A percentile compares a stretch with the other conserved stretches of the same genome.
phyloP scores from a whole-genome alignment of 2,329 filamentous ascomycete species.

The Alternaria longipes region DNA sequence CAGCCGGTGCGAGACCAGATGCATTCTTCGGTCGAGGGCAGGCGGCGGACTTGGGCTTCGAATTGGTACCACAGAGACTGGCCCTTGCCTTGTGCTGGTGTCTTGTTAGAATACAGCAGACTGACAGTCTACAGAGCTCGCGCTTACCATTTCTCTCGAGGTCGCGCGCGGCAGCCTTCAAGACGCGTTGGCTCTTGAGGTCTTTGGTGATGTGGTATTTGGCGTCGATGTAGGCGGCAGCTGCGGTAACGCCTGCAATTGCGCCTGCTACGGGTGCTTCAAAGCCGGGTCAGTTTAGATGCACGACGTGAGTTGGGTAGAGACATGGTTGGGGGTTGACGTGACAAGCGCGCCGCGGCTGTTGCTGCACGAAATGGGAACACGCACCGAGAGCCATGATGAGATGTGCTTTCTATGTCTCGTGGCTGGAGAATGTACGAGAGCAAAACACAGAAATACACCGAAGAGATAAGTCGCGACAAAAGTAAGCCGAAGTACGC shows the following conservation, averaged over 20 bases:
- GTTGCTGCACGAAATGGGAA: conserved; percentile 1
- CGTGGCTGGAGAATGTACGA: not conserved
- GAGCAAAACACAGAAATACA: not conserved
- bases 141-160: conserved; percentile 60
- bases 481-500: conserved; percentile 1
- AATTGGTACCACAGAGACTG: conserved; percentile 73
- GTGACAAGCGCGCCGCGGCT: conserved; percentile 10
- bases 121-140: not conserved
- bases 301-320: not conserved
- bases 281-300: conserved; percentile 15
- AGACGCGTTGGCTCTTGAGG: conserved; percentile 57
- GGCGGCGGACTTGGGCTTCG: conserved; percentile 62
- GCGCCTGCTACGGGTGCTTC: conserved; percentile 46
- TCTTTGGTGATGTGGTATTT: conserved; percentile 75
- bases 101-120: conserved; percentile 7
- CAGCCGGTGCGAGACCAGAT: conserved; percentile 73
- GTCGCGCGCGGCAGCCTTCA: conserved; percentile 56
- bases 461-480: conserved; percentile 4
- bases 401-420: not conserved
- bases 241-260: conserved; percentile 49
- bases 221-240: conserved; percentile 71
- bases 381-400: conserved; percentile 24
- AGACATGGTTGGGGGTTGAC: not conserved
- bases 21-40: conserved; percentile 62
- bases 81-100: conserved; percentile 54